phyloP scores from a whole-genome alignment of 2,329 filamentous ascomycete genomes.

The Monosporascus cannonballus region DNA sequence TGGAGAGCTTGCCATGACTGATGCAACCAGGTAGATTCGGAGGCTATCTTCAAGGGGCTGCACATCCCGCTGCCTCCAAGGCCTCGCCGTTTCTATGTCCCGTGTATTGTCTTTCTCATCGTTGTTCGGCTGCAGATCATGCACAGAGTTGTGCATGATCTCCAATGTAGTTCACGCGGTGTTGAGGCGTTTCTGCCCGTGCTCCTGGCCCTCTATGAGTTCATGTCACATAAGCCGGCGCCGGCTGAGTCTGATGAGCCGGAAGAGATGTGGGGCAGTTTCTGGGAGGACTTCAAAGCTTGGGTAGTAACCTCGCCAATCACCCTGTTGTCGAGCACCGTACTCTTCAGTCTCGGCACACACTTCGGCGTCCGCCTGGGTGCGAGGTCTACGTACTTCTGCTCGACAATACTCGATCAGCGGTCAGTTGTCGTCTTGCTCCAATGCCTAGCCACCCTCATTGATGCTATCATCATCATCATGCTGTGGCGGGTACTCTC shows the following conservation, averaged over 20 bases:
- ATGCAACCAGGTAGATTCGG: constrained; percentile 14
- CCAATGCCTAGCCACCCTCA: constrained; percentile 38
- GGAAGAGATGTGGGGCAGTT: constrained; percentile 36
- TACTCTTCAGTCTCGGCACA: constrained; percentile 37
- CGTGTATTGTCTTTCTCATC: constrained; percentile 37
- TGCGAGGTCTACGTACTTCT: constrained; percentile 44
- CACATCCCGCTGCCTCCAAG: constrained; percentile 35
- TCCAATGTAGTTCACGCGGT: constrained; percentile 45
- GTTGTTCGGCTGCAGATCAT: constrained; percentile 43
- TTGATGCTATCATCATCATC: constrained; percentile 42
- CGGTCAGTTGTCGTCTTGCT: constrained; percentile 29
- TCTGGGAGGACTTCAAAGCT: constrained; percentile 39
- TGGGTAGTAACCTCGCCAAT: constrained; percentile 40
- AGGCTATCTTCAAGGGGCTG: constrained; percentile 28
- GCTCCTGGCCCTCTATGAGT: constrained; percentile 38
- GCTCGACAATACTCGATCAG: constrained; percentile 37
- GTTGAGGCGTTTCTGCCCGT: constrained; percentile 45
- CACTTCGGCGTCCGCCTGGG: constrained; percentile 34
- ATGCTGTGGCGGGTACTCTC: constrained; percentile 45
- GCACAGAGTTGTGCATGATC: constrained; percentile 37
- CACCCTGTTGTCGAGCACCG: constrained; percentile 28
- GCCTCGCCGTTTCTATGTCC: constrained; percentile 40
- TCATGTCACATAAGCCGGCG: constrained; percentile 30
- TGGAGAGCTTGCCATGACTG: background rate
- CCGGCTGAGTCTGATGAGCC: constrained; percentile 38